These are phyloP conservation scores for Asterochloris erici DNA, from an alignment of 139 green algal genomes.

Conservation along the genomic window DNA sequence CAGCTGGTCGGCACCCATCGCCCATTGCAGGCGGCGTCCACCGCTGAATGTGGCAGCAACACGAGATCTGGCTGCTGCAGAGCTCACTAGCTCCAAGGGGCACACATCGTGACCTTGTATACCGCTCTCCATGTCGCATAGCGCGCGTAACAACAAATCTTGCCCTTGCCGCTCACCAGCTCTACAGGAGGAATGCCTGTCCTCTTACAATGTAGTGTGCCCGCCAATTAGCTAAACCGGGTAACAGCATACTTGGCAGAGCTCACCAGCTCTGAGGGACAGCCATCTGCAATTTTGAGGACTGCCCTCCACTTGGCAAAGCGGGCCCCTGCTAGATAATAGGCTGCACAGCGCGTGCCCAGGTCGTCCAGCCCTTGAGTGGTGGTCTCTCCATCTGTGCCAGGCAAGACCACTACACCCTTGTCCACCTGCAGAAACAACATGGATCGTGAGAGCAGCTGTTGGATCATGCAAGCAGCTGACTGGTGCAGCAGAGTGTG, in stretches of 20 bases:
- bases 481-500: background rate
- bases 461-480: too few relatives aligned
- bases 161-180: background rate
- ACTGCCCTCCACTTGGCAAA: constrained; percentile 94
- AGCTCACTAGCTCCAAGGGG: too few relatives aligned
- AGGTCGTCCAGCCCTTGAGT: constrained; percentile 78
- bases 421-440: constrained; percentile 47
- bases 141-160: background rate
- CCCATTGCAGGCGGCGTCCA: too few relatives aligned
- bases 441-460: too few relatives aligned
- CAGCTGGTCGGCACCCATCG: too few relatives aligned
- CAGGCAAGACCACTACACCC: constrained; percentile 57
- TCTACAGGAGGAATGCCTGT: too few relatives aligned
- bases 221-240: background rate
- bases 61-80: too few relatives aligned
- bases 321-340: constrained; percentile 65
- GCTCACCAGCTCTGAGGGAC: constrained; percentile 22
- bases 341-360: constrained; percentile 46
- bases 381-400: constrained; percentile 52
- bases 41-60: too few relatives aligned
- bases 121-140: too few relatives aligned
- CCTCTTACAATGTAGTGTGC: too few relatives aligned
- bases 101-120: too few relatives aligned
- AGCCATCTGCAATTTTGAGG: constrained; percentile 67
- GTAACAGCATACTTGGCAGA: background rate